Conservation (phyloP, 2,329 filamentous ascomycete species). For the Podosphaera aphanis region DNA sequence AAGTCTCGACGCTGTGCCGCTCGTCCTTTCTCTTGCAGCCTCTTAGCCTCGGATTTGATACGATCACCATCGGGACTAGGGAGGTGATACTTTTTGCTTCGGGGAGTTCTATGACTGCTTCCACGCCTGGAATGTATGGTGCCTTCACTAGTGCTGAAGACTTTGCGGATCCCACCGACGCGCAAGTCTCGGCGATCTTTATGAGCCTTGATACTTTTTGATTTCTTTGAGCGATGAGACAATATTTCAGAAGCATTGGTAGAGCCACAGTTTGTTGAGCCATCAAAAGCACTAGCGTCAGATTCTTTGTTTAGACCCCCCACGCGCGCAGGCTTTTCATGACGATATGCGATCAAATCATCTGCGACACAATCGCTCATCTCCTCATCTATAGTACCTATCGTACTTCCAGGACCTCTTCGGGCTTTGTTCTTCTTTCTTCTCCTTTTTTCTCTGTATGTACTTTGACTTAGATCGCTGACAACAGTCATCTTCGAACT, state of each 20-base stretch:
- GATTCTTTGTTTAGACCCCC: constrained; percentile 68
- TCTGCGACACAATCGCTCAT: constrained; percentile 35
- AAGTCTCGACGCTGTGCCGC: constrained; percentile 16
- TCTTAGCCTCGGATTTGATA: constrained; percentile 30
- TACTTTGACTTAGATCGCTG: constrained; percentile 15
- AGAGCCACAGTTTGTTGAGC: constrained; percentile 29
- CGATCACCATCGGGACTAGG: constrained; percentile 17
- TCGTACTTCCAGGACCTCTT: constrained; percentile 3
- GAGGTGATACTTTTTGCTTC: constrained; percentile 2
- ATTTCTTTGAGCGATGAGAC: neutral
- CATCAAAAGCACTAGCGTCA: constrained; percentile 62
- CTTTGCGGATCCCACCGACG: constrained; percentile 14
- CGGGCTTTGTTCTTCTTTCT: constrained; percentile 11
- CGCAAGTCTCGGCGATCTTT: constrained; percentile 11
- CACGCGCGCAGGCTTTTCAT: constrained; percentile 67
- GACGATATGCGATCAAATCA: constrained; percentile 61
- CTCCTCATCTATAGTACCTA: constrained; percentile 11
- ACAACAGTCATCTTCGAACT: constrained; percentile 9
- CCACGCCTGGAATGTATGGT: neutral
- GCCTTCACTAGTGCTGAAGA: constrained; percentile 5
- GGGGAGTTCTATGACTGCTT: neutral
- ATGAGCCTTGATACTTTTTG: constrained; percentile 22
- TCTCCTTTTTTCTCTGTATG: constrained; percentile 14
- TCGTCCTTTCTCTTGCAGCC: constrained; percentile 30
- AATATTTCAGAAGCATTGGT: constrained; percentile 27